Evolutionary conservation across 148 eudicot species (phyloP).

Genomic region (Limonium bicolor): DNA sequence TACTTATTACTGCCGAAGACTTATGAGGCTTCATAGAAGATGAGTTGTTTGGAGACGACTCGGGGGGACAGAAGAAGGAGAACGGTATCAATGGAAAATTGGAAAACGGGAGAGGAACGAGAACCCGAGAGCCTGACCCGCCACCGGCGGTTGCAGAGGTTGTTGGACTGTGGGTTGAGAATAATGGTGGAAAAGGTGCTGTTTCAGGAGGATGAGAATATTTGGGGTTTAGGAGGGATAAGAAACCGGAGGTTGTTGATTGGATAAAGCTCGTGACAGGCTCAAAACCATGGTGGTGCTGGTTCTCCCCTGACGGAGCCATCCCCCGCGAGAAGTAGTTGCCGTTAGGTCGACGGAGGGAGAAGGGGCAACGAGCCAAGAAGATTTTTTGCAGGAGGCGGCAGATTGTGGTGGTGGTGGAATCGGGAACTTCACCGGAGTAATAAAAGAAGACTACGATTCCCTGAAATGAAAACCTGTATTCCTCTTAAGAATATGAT

Average conservation of each 20-base stretch:
- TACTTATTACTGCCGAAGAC: constrained; percentile 13
- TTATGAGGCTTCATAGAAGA: constrained; percentile 4
- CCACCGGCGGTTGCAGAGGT: neutral
- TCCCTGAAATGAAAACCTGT: too few relatives aligned
- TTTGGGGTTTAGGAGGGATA: constrained; percentile 14
- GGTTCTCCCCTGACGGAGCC: constrained; percentile 16
- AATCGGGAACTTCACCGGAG: too few relatives aligned
- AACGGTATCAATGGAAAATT: constrained; percentile 9
- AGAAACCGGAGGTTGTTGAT: constrained; percentile 27
- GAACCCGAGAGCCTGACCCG: constrained; percentile 16
- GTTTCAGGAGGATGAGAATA: constrained; percentile 11
- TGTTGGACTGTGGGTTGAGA: constrained; percentile 1
- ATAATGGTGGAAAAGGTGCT: constrained; percentile 8
- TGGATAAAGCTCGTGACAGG: constrained; percentile 26
- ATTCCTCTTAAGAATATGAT: too few relatives aligned
- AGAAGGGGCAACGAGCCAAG: too few relatives aligned
- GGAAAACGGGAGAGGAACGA: constrained; percentile 26
- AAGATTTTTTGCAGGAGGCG: too few relatives aligned
- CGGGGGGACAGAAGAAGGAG: constrained; percentile 7
- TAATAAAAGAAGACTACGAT: too few relatives aligned
- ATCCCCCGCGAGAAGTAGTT: too few relatives aligned
- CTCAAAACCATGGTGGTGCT: constrained; percentile 8
- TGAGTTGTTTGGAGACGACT: constrained; percentile 24
- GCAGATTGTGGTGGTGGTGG: too few relatives aligned
- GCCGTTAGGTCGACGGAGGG: too few relatives aligned